Evolutionary conservation across 345 rosid genomes (phyloP), one percentile per base, ranked within the genome.

Genomic region (Populus deltoides): DNA sequence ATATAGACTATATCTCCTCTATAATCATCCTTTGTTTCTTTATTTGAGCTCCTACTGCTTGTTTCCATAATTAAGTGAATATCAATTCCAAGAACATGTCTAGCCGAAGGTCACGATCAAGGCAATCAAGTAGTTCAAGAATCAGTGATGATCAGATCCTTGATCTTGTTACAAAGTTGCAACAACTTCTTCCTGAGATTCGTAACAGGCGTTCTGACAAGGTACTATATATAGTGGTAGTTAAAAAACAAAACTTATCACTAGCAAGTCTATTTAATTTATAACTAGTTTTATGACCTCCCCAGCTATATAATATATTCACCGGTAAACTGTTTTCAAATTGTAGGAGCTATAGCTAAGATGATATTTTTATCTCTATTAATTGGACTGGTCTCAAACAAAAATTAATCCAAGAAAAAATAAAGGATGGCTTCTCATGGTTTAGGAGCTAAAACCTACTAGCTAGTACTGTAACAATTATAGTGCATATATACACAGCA

Each of bases 61-160:
- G 29, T 57, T n/a, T 57, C 20, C 24, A 41, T 10, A 41, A 2
- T 41, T 1, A 57, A 57, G 63, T n/a, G 24, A 24, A n/a, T n/a
- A 57, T 53, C 22, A 18, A 24, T 24, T 10, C 18, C 7, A 31
- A 15, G 9, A 78, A 81, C 71, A 94, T 94, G 97, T 93, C 98
- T 76, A 86, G 89, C 89, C 80, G 98, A 86, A 93, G 89, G 75
- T 90, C 98, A 35, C 79, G 92, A 80, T 87, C 97, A 78, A 91
- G 93, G 83, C 89, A 87, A 72, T 83, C 94, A 39, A 89, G 90
- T 53, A 75, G 83, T 74, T 87, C 97, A 68, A 89, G 93, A 83
- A 94, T 94, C 86, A 84, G 85, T 7, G 97, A 94, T 72, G 98
- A 93, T 78, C 98, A 94, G 90, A 91, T 94, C 87, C 85, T 87